Conservation (phyloP, 805 yeast genomes). For the Danielia oregonensis region DNA sequence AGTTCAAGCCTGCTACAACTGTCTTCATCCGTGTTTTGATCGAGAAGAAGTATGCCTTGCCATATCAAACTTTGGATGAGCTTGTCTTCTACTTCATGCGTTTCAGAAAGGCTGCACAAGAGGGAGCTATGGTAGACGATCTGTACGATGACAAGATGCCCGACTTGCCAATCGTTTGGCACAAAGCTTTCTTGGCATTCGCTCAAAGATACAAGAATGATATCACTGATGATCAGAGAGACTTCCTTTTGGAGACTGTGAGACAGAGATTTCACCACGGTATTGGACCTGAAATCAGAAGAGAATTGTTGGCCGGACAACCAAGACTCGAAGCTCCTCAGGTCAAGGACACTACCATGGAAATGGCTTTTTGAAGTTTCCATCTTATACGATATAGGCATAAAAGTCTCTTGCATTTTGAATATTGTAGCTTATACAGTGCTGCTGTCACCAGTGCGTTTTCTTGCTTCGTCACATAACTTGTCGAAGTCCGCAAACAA, state of each 20-base stretch:
- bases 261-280: conserved; percentile 86
- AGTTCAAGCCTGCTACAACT: conserved; percentile 83
- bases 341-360: conserved; percentile 33
- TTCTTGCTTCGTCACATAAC: conserved; percentile 36
- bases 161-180: conserved; percentile 92
- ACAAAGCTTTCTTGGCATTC: conserved; percentile 89
- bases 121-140: conserved; percentile 31
- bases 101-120: conserved; percentile 63
- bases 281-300: conserved; percentile 90
- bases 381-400: too few species aligned
- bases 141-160: conserved; percentile 40
- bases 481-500: conserved; percentile 38
- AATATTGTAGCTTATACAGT: conserved; percentile 3
- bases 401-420: conserved; percentile 2
- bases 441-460: conserved; percentile 24
- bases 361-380: conserved; percentile 31
- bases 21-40: conserved; percentile 84
- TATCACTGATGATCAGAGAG: conserved; percentile 98
- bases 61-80: conserved; percentile 93
- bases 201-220: conserved; percentile 97
- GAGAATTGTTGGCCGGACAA: conserved; percentile 86
- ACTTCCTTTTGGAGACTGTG: conserved; percentile 83
- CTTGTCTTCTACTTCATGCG: conserved; percentile 91
- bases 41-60: conserved; percentile 94
- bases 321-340: conserved; percentile 45